These are phyloP conservation scores for Rutstroemia sp. DNA, from an alignment of 2,329 filamentous ascomycete species.

Conservation along the genomic window DNA sequence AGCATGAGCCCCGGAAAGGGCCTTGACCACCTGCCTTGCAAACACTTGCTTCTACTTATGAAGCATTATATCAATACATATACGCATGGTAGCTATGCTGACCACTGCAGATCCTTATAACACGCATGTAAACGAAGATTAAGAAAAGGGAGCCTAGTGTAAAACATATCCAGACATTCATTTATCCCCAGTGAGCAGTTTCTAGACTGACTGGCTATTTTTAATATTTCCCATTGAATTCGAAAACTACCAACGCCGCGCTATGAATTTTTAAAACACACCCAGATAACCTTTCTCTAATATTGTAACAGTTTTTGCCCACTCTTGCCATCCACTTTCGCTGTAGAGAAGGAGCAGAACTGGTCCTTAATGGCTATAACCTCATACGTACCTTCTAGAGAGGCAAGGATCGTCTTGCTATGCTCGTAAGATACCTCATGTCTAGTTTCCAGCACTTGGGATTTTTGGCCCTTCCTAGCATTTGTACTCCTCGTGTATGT, in stretches of 20 bases:
- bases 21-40: too few species aligned
- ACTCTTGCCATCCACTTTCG: slow-evolving; percentile 45
- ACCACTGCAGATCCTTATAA: too few species aligned
- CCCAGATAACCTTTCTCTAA: slow-evolving; percentile 13
- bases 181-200: background rate
- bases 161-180: background rate
- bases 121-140: too few species aligned
- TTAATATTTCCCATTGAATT: slow-evolving; percentile 1
- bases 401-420: slow-evolving; percentile 73
- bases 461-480: slow-evolving; percentile 66
- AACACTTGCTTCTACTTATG: too few species aligned
- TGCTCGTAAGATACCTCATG: slow-evolving; percentile 80
- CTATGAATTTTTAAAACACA: slow-evolving; percentile 24
- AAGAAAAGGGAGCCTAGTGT: too few species aligned
- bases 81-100: too few species aligned
- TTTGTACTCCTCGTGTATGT: slow-evolving; percentile 92
- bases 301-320: slow-evolving; percentile 33
- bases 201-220: background rate
- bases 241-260: slow-evolving; percentile 26
- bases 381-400: slow-evolving; percentile 94
- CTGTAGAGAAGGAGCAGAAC: slow-evolving; percentile 81
- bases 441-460: slow-evolving; percentile 79
- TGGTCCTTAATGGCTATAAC: slow-evolving; percentile 93
- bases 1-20: too few species aligned
- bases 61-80: too few species aligned